Percentiles rank a stretch among this genome's conserved stretches.
phyloP scores from a whole-genome alignment of 371 early-diverging fungal genomes.

The Capillidium heterosporum region DNA sequence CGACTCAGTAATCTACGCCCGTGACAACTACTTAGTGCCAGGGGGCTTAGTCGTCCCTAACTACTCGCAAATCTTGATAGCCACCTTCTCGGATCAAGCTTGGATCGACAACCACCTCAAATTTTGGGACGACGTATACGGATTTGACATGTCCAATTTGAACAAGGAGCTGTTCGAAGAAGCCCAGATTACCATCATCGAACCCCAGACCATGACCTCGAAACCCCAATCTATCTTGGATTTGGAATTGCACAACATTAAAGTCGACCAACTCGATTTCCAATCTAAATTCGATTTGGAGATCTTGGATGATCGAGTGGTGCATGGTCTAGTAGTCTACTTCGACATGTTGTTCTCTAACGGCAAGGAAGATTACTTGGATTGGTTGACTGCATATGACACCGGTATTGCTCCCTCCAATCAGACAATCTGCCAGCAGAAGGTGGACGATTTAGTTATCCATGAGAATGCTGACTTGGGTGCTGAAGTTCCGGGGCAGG shows the following conservation, averaged over 20 bases:
- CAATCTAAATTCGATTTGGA: constrained; percentile 33
- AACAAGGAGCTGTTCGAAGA: constrained; percentile 35
- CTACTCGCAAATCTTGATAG: constrained; percentile 53
- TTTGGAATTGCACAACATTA: constrained; percentile 37
- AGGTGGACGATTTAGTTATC: constrained; percentile 11
- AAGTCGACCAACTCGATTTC: constrained; percentile 26
- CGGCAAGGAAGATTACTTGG: constrained; percentile 24
- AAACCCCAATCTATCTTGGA: constrained; percentile 25
- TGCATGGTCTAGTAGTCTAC: constrained; percentile 63
- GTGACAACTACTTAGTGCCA: constrained; percentile 55
- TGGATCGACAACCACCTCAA: constrained; percentile 52
- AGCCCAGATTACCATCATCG: constrained; percentile 43
- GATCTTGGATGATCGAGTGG: constrained; percentile 30
- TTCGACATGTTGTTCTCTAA: constrained; percentile 70
- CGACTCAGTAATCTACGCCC: constrained; percentile 69
- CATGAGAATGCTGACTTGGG: constrained; percentile 3
- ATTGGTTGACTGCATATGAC: constrained; percentile 19
- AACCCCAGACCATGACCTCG: constrained; percentile 40
- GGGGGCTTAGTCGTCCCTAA: constrained; percentile 57
- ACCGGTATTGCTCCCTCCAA: constrained; percentile 13
- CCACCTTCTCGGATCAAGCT: constrained; percentile 58
- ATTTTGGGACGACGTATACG: constrained; percentile 82
- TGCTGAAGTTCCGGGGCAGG: constrained; percentile 9
- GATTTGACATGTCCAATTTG: constrained; percentile 71
- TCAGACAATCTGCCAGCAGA: not conserved